Base-by-base conservation (phyloP, 495 filamentous ascomycete species). In the Jackrogersella multiformis region DNA sequence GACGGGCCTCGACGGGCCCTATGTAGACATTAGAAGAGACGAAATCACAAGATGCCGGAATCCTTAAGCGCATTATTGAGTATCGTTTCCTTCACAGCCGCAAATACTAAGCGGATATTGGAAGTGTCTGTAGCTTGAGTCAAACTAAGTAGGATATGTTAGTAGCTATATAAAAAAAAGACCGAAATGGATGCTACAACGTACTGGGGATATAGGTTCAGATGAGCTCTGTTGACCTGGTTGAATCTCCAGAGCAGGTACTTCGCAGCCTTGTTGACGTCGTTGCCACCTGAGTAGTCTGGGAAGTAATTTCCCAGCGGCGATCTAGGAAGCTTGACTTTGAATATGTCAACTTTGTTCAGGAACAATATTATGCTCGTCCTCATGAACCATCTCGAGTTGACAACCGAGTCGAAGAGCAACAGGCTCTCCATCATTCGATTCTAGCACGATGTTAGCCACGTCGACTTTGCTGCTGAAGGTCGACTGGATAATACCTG, bases 111-210 rank as follows among this genome's bases (percentile, higher is more conserved):
- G 36, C 95, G 92, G 74, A 99, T 97, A 76, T 99, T 99, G 39
- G 93, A 96, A 0, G 95, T 99, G 74, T 99, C 95, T 57, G 95
- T 99, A 16, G 95, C 95, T 89, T 99, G 95, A 30, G 95, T 99
- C 48, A 99, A 85, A 80, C 95, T 97, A 57, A 42, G 58, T 34
- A 58, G 15, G 15, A 1, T 55, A 16, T 26, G 71, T 84, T 64
- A 84, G 80, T 51, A 77, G 23, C 34, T 20, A 46, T 44, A 44
- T 26, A 51, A 62, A 52, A 34, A 6, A 2, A 4, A 6, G 62
- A 21, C 5, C 16, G 28, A 1, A 13, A 58, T 23, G 28, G 35
- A 48, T 35, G 48, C 21, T 38, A 35, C 24, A 30, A 83, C 93
- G 79, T 88, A 97, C 95, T 99, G 95, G 73, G 95, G 95, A 78